A percentile compares a stretch with the other conserved stretches of the same genome.
Conservation (phyloP, 2,329 filamentous ascomycete species). For the Monosporascus sp. region DNA sequence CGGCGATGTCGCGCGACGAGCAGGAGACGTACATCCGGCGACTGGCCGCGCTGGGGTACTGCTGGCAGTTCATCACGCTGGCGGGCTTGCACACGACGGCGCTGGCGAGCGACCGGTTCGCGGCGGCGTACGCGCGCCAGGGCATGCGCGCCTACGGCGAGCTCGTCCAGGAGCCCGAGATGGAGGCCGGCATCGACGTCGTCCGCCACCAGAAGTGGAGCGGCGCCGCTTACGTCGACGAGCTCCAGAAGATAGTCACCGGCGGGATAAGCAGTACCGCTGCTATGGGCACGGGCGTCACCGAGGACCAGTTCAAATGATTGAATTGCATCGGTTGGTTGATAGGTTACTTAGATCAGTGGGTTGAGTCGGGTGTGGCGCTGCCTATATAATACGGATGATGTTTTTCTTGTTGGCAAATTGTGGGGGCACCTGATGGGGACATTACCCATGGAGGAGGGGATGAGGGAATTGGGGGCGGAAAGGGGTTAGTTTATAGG, state of each 20-base stretch:
- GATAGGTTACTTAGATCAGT: too few species aligned
- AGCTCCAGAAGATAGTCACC: slow-evolving; percentile 93
- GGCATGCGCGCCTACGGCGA: slow-evolving; percentile 98
- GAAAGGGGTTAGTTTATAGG: too few species aligned
- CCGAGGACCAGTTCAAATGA: slow-evolving; percentile 88
- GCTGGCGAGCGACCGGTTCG: slow-evolving; percentile 85
- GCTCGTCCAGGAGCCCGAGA: slow-evolving; percentile 96
- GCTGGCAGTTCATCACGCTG: slow-evolving; percentile 99
- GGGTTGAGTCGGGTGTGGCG: too few species aligned
- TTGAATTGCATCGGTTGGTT: too few species aligned
- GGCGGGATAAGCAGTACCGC: slow-evolving; percentile 88
- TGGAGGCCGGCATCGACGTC: slow-evolving; percentile 83
- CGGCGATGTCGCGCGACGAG: slow-evolving; percentile 83
- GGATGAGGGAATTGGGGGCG: too few species aligned
- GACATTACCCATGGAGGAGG: too few species aligned
- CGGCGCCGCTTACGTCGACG: slow-evolving; percentile 90
- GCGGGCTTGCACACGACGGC: slow-evolving; percentile 94
- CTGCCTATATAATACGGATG: too few species aligned
- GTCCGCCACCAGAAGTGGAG: slow-evolving; percentile 99
- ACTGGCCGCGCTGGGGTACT: slow-evolving; percentile 83
- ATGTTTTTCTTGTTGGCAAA: too few species aligned
- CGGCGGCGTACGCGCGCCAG: slow-evolving; percentile 69
- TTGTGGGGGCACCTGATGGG: too few species aligned
- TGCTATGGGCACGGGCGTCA: slow-evolving; percentile 96
- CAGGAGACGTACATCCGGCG: slow-evolving; percentile 97